Evolutionary conservation across 2,329 filamentous ascomycete genomes (phyloP), one percentile per base, ranked within the genome.

Genomic region (Raffaelea ambrosiae): DNA sequence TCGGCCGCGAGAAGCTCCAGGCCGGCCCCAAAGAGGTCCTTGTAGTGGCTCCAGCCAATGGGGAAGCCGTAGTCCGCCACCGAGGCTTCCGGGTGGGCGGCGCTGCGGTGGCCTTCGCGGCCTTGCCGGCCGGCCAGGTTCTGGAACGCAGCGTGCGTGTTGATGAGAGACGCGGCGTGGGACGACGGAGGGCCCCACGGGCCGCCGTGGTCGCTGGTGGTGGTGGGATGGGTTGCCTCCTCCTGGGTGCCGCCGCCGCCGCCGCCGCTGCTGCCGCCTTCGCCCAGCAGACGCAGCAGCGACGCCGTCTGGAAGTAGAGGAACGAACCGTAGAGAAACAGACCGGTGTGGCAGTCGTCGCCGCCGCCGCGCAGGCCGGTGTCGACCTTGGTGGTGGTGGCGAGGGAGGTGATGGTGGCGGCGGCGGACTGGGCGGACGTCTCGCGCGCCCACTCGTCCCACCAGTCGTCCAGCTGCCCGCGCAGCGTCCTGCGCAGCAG

Each of bases 391-490:
- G n/a, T n/a, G n/a, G 20, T 23, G 4, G 11, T 20, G 21, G 20
- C 13, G 22, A 23, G 5, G 23, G 7, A 26, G 13, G 26, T 29
- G 7, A 29, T 29, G 26, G 26, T 29, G 4, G 21, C 21, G 5
- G 40, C 14, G 5, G 40, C 14, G 8, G 35, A 38, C 13, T n/a
- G 35, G 35, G 35, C 13, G 8, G 35, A 38, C 18, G 18, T n/a
- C 16, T 38, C 35, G 35, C 18, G 35, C 35, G 7, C 16, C 35
- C 20, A 45, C 10, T 45, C 43, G 22, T 14, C 18, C 43, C 29
- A 44, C 43, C 43, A 44, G 31, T 45, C 43, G 20, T 39, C 35
- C 2, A 45, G 43, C 22, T 40, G 43, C n/a, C n/a, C 33, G 16
- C 36, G 33, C 13, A 45, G 19, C 14, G 35, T 18, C 11, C 5